Conservation (phyloP, 2,329 filamentous ascomycete genomes). For the Ceratocystis diversiconidia region DNA sequence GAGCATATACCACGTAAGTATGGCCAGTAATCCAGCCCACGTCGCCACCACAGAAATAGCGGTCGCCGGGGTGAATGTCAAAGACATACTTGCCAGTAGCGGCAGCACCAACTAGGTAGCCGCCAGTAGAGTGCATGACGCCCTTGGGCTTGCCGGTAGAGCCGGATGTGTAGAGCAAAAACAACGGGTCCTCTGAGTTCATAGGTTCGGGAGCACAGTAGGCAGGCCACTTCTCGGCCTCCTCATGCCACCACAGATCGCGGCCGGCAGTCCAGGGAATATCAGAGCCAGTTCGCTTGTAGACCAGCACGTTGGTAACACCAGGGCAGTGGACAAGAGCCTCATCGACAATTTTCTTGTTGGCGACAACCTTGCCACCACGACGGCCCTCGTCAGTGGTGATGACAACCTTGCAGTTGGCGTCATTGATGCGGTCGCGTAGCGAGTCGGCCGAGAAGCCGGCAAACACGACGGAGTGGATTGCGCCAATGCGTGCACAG, state of each 20-base stretch:
- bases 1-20: conserved; percentile 95
- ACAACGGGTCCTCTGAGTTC: conserved; percentile 89
- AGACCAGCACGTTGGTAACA: conserved; percentile 74
- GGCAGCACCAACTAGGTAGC: conserved; percentile 87
- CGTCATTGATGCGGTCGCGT: conserved; percentile 86
- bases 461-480: conserved; percentile 96
- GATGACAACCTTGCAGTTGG: conserved; percentile 82
- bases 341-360: conserved; percentile 98
- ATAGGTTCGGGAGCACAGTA: conserved; percentile 83
- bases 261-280: conserved; percentile 80
- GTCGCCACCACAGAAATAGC: conserved; percentile 95
- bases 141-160: conserved; percentile 98
- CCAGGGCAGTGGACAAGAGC: conserved; percentile 91
- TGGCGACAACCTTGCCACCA: conserved; percentile 91
- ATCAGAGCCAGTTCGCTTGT: conserved; percentile 82
- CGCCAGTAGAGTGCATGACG: conserved; percentile 92
- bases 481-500: conserved; percentile 78
- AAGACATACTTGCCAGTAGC: conserved; percentile 97
- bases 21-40: conserved; percentile 99
- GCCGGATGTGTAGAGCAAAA: conserved; percentile 94
- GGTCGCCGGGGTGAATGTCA: conserved; percentile 86
- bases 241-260: conserved; percentile 97
- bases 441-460: conserved; percentile 95
- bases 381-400: conserved; percentile 96
- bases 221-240: conserved; percentile 88